These are phyloP conservation scores for Fragosphaeria purpurea DNA, from an alignment of 2,329 filamentous ascomycete genomes.

Conservation along the genomic window DNA sequence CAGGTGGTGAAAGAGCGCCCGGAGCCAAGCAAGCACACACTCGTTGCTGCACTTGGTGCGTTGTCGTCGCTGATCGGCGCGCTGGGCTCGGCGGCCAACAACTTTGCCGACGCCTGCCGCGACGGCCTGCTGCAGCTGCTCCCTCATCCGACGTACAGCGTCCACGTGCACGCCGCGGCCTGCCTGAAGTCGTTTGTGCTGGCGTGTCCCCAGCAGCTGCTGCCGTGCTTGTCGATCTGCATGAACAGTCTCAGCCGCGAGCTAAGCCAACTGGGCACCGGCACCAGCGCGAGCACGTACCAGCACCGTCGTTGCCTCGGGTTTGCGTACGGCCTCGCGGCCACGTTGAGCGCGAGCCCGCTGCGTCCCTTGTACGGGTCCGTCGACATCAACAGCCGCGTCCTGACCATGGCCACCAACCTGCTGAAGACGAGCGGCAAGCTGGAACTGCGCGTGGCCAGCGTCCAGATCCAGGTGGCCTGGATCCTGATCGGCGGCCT, in stretches of 20 bases:
- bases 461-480: conserved; percentile 92
- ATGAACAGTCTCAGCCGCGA: conserved; percentile 93
- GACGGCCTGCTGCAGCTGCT: conserved; percentile 84
- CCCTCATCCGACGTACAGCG: conserved; percentile 91
- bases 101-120: conserved; percentile 71
- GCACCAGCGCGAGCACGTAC: conserved; percentile 56
- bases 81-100: conserved; percentile 71
- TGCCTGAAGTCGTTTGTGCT: conserved; percentile 81
- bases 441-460: conserved; percentile 81
- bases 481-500: conserved; percentile 95
- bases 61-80: conserved; percentile 68
- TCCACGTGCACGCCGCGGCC: conserved; percentile 80
- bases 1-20: conserved; percentile 77
- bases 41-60: conserved; percentile 70
- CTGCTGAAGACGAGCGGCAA: conserved; percentile 86
- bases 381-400: conserved; percentile 86
- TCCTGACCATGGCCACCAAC: conserved; percentile 83
- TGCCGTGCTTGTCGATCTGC: conserved; percentile 86
- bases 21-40: conserved; percentile 78
- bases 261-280: conserved; percentile 63
- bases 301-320: conserved; percentile 64
- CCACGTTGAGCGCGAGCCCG: conserved; percentile 81
- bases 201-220: conserved; percentile 82
- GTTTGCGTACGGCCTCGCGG: conserved; percentile 83
- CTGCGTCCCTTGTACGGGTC: conserved; percentile 86